Base-by-base conservation (phyloP, 2,329 filamentous ascomycete genomes). In the Dryadomyces sulphureus region DNA sequence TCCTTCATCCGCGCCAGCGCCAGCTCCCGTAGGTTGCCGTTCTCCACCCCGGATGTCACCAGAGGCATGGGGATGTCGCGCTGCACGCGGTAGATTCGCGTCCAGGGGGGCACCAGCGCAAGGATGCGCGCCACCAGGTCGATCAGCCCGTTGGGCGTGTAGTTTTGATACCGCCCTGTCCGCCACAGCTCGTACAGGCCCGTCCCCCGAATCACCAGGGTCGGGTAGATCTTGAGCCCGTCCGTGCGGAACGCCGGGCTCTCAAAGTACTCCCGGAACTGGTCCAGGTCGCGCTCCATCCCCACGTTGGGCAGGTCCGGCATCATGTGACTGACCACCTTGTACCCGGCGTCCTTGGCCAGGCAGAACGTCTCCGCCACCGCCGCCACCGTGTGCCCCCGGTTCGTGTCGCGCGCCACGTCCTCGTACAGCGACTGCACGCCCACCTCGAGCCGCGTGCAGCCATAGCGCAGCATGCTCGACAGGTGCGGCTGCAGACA, bases 271-370 rank as follows among this genome's bases (percentile, higher is more conserved):
- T 98, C 93, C 52, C 86, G 77, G 64, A 98, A 98, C 56, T 98
- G 92, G 58, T 94, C 89, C 38, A 98, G 71, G 60, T 98, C 92
- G 56, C 92, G 82, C 65, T 98, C 93, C 84, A 96, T 94, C 47
- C 92, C 92, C 2, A 98, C 92, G 56, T 98, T 98, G 4, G 92
- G 92, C 41, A 98, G 66, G 60, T 98, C 92, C 1, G 92, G 92
- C 92, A 98, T 98, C 92, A 98, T 98, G 65, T 98, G 92, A 54
- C 86, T 94, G 51, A 98, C 92, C 1, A 98, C 92, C 63, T 98
- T 98, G 74, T 94, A 98, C 1, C 92, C 92, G 6, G 93, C 88
- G 62, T 98, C 93, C 64, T 98, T 98, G 52, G 92, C 80, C n/a
- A 95, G 72, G 54, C 85, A 93, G 61, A 98, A 98, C 0, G 92